These are phyloP conservation scores for Periconia sp. DNA, from an alignment of 2,329 filamentous ascomycete species.

Conservation along the genomic window DNA sequence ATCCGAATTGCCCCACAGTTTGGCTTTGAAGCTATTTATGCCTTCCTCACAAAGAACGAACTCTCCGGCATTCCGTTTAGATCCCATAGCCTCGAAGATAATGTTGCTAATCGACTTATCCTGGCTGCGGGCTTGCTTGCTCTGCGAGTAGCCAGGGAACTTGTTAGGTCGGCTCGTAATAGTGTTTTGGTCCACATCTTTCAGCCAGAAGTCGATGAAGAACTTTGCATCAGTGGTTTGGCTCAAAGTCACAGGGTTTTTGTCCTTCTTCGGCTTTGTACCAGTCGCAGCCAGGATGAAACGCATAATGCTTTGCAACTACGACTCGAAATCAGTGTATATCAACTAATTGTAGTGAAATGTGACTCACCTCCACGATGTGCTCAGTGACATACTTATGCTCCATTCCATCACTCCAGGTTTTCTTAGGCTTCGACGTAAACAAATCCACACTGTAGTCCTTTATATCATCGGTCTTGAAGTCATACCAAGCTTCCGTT, in stretches of 20 bases:
- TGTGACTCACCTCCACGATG: constrained; percentile 6
- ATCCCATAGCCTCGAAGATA: constrained; percentile 9
- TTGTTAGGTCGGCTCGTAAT: too few species aligned
- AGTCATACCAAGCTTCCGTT: background rate
- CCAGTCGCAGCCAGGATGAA: too few species aligned
- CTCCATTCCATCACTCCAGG: background rate
- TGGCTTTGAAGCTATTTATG: constrained; percentile 6
- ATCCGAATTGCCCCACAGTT: too few species aligned
- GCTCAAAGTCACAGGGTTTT: too few species aligned
- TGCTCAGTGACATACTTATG: constrained; percentile 9
- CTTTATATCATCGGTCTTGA: background rate
- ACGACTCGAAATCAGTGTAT: too few species aligned
- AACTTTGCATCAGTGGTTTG: too few species aligned
- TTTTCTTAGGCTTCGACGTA: background rate
- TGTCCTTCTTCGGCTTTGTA: too few species aligned
- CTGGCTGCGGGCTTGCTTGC: background rate
- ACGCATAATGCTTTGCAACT: too few species aligned
- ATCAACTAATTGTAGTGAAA: constrained; percentile 9
- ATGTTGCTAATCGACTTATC: constrained; percentile 7
- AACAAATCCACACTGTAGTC: background rate
- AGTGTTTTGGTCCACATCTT: too few species aligned
- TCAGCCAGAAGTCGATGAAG: too few species aligned
- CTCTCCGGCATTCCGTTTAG: background rate
- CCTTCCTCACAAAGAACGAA: constrained; percentile 7
- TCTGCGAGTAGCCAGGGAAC: too few species aligned